These are phyloP conservation scores for Physcomitrellopsis africana DNA, from an alignment of 225 moss, liverwort and hornwort species.

Conservation along the genomic window DNA sequence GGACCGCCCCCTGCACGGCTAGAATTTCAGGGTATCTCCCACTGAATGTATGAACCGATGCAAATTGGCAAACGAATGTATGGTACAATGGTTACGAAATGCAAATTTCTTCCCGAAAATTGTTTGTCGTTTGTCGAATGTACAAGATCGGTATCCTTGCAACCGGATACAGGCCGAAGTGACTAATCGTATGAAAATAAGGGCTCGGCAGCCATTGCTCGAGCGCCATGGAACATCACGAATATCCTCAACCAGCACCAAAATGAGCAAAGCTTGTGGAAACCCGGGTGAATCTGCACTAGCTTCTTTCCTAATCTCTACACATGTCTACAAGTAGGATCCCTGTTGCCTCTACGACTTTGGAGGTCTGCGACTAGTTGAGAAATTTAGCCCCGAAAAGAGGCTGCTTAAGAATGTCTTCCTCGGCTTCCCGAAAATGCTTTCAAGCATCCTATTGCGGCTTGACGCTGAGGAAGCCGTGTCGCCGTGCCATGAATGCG, in stretches of 20 bases:
- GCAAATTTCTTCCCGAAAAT: background rate
- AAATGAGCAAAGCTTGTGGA: background rate
- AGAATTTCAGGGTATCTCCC: too few species aligned
- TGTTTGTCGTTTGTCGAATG: background rate
- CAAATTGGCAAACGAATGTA: too few species aligned
- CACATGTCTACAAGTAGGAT: background rate
- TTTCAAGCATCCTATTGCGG: slow-evolving; percentile 21
- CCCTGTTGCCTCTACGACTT: slow-evolving; percentile 6
- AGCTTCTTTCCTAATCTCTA: background rate
- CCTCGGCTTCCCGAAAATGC: slow-evolving; percentile 36
- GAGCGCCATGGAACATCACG: background rate
- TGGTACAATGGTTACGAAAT: background rate
- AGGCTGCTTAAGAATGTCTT: slow-evolving; percentile 33
- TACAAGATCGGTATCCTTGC: slow-evolving; percentile 27
- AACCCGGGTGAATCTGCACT: background rate
- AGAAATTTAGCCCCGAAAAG: slow-evolving; percentile 30
- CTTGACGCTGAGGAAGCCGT: slow-evolving; percentile 7
- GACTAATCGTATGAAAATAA: background rate
- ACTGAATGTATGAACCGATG: too few species aligned
- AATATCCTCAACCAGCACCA: background rate
- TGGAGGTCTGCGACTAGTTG: slow-evolving; percentile 18
- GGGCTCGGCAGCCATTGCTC: background rate
- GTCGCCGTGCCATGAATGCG: slow-evolving; percentile 30
- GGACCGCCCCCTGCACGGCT: too few species aligned
- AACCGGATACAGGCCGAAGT: slow-evolving; percentile 15